Percentiles rank a stretch among this genome's conserved stretches.
phyloP scores from a whole-genome alignment of 176 grass and related monocot species.

The Pontederia paniculata region DNA sequence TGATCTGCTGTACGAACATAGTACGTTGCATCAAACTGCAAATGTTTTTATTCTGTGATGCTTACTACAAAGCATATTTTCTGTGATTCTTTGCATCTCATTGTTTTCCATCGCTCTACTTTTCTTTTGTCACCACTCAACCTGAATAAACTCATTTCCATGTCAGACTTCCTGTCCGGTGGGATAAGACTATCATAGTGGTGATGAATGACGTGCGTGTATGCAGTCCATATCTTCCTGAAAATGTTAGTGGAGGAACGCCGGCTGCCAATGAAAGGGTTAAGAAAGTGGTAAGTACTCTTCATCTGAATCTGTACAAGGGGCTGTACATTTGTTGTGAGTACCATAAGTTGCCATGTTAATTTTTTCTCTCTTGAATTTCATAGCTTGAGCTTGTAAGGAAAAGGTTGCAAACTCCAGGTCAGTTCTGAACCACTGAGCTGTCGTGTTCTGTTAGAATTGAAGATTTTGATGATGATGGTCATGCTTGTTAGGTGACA shows the following conservation, averaged over 20 bases:
- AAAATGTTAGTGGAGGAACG: constrained; percentile 85
- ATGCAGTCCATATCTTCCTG: constrained; percentile 76
- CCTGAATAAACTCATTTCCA: constrained; percentile 12
- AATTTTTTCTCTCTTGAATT: constrained; percentile 8
- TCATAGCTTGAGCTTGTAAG: constrained; percentile 83
- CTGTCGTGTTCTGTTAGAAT: too few species aligned
- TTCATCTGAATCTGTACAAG: not conserved
- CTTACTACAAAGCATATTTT: too few species aligned
- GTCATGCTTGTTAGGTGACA: too few species aligned
- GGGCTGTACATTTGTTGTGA: too few species aligned
- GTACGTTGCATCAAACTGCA: too few species aligned
- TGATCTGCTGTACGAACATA: too few species aligned
- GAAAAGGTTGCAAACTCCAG: constrained; percentile 72
- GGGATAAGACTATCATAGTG: constrained; percentile 91
- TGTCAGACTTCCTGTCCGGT: constrained; percentile 86
- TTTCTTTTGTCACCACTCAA: not conserved
- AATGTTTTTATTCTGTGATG: too few species aligned
- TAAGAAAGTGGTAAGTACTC: constrained; percentile 78
- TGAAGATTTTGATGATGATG: too few species aligned
- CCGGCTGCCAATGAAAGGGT: constrained; percentile 87
- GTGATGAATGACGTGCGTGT: constrained; percentile 92
- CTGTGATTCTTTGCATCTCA: too few species aligned
- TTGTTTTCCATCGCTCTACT: too few species aligned
- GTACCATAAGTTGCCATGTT: not conserved
- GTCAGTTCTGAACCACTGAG: constrained; percentile 24